Evolutionary conservation across 495 filamentous ascomycete genomes (phyloP), one percentile per base, ranked within the genome.

Genomic region (Lichina pygmaea): DNA sequence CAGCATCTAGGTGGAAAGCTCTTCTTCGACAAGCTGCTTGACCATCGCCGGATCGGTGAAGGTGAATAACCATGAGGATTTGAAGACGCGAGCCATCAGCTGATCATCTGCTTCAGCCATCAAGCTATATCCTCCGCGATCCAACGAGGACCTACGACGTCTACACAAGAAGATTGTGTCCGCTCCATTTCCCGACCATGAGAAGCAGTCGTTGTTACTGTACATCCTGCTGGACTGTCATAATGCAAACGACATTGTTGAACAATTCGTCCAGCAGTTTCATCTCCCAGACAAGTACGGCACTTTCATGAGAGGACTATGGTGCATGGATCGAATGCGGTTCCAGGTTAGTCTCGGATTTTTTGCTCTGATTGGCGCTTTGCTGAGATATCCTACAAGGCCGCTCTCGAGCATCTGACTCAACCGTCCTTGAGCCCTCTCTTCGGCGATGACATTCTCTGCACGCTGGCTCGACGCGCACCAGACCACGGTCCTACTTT

Each of bases 151-250:
- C 47, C 66, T 86, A 32, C 70, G 68, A 52, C 66, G 65, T 33
- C 67, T 86, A 0, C 68, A 83, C 56, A 57, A 66, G 31, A 66
- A 70, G 34, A 76, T 89, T 46, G 66, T 72, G 48, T 64, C 60
- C 40, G 66, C 64, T 16, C 64, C 62, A 36, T 64, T 73, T 43
- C 67, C 77, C 24, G 61, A 72, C 41, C 75, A 79, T 58, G 72
- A 81, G 55, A 81, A 84, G 57, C 71, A 81, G 52, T 78, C 78
- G 9, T 65, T 84, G 41, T 61, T 89, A 46, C 86, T 77, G 60
- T 89, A 89, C 60, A 60, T 89, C 46, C 67, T 86, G 10, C 76
- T 79, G 52, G 79, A 86, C 56, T 67, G 73, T 57, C 73, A 73
- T 52, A 62, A 64, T 38, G 52, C 66, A 7, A 60, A 52, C 6